Evolutionary conservation across 148 eudicot genomes (phyloP).

Genomic region (Cornus kousa): DNA sequence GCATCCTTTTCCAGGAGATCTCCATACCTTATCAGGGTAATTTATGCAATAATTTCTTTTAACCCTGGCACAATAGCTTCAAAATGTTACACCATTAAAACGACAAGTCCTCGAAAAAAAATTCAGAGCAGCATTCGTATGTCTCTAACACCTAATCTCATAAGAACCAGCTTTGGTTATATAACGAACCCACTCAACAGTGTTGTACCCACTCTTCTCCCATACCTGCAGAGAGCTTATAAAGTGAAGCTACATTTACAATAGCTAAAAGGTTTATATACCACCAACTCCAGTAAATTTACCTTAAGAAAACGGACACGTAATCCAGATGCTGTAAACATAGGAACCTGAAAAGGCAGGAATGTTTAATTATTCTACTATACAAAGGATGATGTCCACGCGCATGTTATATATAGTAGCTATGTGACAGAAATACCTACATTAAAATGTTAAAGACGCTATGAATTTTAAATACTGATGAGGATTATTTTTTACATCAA

Average conservation of each 20-base stretch:
- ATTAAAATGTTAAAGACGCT: too few species aligned
- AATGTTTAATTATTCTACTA: background rate
- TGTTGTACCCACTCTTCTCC: constrained; percentile 97
- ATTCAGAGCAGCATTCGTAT: background rate
- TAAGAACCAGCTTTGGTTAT: constrained; percentile 96
- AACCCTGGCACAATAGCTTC: background rate
- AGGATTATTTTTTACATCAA: too few species aligned
- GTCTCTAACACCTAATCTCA: constrained; percentile 50
- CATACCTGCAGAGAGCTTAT: constrained; percentile 54
- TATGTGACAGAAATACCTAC: too few species aligned
- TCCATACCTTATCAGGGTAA: background rate
- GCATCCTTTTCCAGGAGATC: too few species aligned
- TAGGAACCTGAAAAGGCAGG: constrained; percentile 70
- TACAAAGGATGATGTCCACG: background rate
- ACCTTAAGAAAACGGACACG: constrained; percentile 98
- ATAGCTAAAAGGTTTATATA: background rate
- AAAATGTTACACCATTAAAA: background rate
- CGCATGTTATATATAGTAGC: too few species aligned
- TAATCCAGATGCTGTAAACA: constrained; percentile 98
- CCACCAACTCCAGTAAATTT: background rate
- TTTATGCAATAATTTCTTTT: background rate
- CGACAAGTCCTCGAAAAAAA: background rate
- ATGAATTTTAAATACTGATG: too few species aligned
- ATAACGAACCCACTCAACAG: constrained; percentile 98
- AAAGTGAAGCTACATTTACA: background rate